Evolutionary conservation across 805 yeast species (phyloP).

Genomic region (Clavispora fructus): DNA sequence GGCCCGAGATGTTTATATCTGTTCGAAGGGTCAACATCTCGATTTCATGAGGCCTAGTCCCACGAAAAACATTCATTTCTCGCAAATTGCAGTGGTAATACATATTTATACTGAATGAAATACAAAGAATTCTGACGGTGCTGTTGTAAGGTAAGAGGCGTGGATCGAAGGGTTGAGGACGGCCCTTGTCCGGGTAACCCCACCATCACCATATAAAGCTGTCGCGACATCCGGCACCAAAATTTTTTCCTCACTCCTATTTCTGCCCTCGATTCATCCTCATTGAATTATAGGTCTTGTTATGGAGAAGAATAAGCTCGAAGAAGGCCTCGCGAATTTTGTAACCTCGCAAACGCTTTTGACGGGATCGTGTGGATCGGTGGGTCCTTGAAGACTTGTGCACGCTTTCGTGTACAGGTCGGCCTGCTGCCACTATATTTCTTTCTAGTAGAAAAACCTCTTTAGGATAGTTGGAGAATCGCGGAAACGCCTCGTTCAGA

Average conservation of each 20-base stretch:
- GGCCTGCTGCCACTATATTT: constrained; percentile 14
- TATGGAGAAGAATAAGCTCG: constrained; percentile 18
- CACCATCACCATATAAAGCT: neutral
- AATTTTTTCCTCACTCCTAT: constrained; percentile 11
- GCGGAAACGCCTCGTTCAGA: too few species aligned
- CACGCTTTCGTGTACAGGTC: constrained; percentile 4
- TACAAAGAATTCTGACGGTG: neutral
- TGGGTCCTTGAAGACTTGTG: constrained; percentile 9
- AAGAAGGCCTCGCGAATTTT: constrained; percentile 11
- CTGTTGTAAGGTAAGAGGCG: neutral
- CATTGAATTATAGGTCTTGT: constrained; percentile 16
- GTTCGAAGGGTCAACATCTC: neutral
- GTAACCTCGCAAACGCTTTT: constrained; percentile 13
- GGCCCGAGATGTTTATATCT: neutral
- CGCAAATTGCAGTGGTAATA: neutral
- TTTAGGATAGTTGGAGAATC: too few species aligned
- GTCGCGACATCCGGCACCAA: neutral
- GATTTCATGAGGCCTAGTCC: neutral
- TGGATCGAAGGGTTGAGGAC: neutral
- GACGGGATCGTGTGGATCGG: constrained; percentile 16
- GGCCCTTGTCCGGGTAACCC: constrained; percentile 2
- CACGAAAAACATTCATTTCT: neutral
- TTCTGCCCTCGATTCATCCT: constrained; percentile 19
- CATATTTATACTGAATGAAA: neutral
- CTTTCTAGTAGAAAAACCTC: too few species aligned